Evolutionary conservation across 768 basidiomycete genomes (phyloP).

Genomic region (Symmetrospora coprosmae): DNA sequence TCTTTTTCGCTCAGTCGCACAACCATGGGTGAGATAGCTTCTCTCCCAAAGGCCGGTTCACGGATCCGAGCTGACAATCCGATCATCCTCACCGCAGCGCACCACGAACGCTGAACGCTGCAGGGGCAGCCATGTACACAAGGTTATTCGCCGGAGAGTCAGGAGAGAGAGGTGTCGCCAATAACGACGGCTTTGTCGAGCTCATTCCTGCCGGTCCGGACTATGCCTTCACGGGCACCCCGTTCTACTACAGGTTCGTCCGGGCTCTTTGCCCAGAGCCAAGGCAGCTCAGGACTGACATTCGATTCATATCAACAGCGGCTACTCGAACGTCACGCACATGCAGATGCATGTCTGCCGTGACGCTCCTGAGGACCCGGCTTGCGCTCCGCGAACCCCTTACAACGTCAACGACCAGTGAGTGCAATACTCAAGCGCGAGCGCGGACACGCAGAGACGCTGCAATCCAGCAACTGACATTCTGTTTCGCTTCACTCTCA

Average conservation of each 20-base stretch:
- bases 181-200: conserved; percentile 17
- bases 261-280: not conserved
- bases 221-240: conserved; percentile 22
- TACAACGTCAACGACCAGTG: no score
- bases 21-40: no score
- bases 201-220: conserved; percentile 19
- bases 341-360: conserved; percentile 11
- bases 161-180: conserved; percentile 24
- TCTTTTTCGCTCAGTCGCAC: conserved; percentile 20
- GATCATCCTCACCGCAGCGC: not conserved
- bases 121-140: conserved; percentile 20
- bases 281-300: not conserved
- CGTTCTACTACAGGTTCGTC: conserved; percentile 22
- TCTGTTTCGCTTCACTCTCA: no score
- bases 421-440: no score
- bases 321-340: conserved; percentile 7
- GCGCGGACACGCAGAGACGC: no score
- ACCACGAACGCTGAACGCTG: conserved; percentile 17
- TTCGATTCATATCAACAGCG: no score
- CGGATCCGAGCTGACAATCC: not conserved
- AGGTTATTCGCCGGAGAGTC: conserved; percentile 24
- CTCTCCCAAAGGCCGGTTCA: no score
- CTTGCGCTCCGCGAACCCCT: not conserved
- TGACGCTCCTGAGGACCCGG: not conserved
- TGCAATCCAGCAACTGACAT: no score